These are phyloP conservation scores for Sistotremastrum niveocremeum DNA, from an alignment of 768 basidiomycete species.

Conservation along the genomic window DNA sequence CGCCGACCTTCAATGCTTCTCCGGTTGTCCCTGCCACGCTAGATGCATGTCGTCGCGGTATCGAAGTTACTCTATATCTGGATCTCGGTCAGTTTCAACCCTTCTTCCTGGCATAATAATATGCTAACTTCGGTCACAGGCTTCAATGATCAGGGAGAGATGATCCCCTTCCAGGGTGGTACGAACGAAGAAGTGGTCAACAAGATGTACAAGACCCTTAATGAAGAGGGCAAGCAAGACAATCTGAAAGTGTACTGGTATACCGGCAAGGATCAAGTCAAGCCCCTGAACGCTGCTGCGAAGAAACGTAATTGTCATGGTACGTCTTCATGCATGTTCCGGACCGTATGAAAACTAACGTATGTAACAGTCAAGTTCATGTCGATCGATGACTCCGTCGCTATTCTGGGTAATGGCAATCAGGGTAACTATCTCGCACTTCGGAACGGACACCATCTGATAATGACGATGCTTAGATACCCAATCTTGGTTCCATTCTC, in stretches of 20 bases:
- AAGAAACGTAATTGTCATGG: slow-evolving; percentile 62
- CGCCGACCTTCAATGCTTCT: slow-evolving; percentile 55
- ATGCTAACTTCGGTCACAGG: slow-evolving; percentile 6
- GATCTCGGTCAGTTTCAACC: slow-evolving; percentile 29
- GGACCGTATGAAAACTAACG: neutral
- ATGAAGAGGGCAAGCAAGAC: slow-evolving; percentile 28
- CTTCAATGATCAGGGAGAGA: slow-evolving; percentile 45
- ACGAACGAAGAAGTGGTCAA: slow-evolving; percentile 58
- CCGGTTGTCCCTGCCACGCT: slow-evolving; percentile 47
- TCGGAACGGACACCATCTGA: slow-evolving; percentile 1
- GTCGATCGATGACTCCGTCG: slow-evolving; percentile 48
- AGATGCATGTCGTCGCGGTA: slow-evolving; percentile 45
- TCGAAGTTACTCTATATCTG: slow-evolving; percentile 47
- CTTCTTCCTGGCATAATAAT: slow-evolving; percentile 5
- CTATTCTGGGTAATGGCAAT: slow-evolving; percentile 59
- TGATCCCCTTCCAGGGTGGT: slow-evolving; percentile 54
- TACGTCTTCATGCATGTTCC: slow-evolving; percentile 11
- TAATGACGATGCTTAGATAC: slow-evolving; percentile 25
- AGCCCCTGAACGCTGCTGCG: slow-evolving; percentile 48
- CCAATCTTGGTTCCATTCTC: slow-evolving; percentile 61
- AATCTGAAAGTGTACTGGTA: slow-evolving; percentile 44
- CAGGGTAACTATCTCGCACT: slow-evolving; percentile 26
- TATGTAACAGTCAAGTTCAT: slow-evolving; percentile 41
- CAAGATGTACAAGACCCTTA: slow-evolving; percentile 39
- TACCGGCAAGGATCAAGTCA: slow-evolving; percentile 48